Base-by-base conservation (phyloP, 2,329 filamentous ascomycete species). In the Pseudohalonectria lignicola region DNA sequence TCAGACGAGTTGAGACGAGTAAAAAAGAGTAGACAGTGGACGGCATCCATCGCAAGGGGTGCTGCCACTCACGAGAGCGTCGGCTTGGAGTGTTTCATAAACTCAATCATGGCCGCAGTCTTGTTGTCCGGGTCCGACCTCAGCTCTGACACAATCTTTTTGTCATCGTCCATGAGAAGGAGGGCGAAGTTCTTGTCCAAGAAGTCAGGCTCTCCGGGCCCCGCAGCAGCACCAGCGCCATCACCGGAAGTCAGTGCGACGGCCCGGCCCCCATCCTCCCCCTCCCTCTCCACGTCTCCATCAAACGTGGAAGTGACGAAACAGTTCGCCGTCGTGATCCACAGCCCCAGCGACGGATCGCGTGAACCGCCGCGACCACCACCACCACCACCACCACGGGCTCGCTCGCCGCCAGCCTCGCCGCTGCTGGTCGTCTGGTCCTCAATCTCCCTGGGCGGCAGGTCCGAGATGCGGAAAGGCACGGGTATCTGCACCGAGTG, bases 151-250 rank as follows among this genome's bases (percentile, higher is more conserved):
- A 79, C 68, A 40, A 82, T 75, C 49, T 79, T 78, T 49, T 79
- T 78, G 49, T 93, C 83, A 48, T 92, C 86, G 43, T 87, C 80
- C 37, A 94, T 76, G 8, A 96, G 72, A 1, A 98, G 67, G 2
- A 98, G 64, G 0, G 84, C 85, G 50, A 93, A 94, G 55, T 94
- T 85, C 48, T 86, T 87, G 44, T 87, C 86, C 33, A 93, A 67
- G 39, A 82, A 78, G 2, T 72, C 68, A 0, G 76, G 74, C 16
- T 84, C 78, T 12, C 8, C 7, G 7, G 23, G 8, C 8, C 12
- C 23, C 8, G 23, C 23, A 26, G 23, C 23, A 12, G 23, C 23
- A 26, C 23, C 23, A 26, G 8, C 23, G 12, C 23, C 23, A 26
- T 12, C 23, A 26, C 23, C 23, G n/a, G n/a, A n/a, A n/a, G n/a